phyloP scores from a whole-genome alignment of 73 alveolate genomes.

The Tetrahymena borealis region DNA sequence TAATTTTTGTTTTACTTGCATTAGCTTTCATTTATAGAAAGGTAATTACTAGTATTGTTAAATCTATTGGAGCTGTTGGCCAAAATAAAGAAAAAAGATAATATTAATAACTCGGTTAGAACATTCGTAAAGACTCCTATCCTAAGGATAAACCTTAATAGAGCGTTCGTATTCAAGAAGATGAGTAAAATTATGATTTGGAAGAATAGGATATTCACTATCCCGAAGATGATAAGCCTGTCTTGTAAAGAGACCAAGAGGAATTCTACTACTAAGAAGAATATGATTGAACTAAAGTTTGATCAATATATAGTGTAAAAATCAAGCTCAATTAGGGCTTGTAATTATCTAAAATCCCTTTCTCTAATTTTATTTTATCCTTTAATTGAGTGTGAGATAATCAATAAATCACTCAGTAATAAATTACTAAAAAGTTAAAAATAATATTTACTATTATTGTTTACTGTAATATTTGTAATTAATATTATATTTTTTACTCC shows the following conservation, averaged over 20 bases:
- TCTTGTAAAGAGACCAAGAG: not conserved
- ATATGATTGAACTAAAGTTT: not conserved
- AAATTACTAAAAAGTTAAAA: no score
- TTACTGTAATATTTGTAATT: no score
- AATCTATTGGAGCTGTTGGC: not conserved
- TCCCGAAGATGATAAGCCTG: not conserved
- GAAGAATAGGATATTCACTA: not conserved
- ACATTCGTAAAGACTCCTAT: not conserved
- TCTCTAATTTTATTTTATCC: no score
- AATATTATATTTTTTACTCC: no score
- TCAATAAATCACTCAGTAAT: no score
- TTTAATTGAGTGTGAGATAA: no score
- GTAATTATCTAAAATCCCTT: not conserved
- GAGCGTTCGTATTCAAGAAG: not conserved
- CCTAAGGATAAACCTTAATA: not conserved
- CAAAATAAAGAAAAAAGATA: not conserved
- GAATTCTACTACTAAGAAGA: not conserved
- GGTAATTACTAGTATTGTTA: not conserved
- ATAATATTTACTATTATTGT: no score
- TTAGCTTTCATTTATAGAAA: not conserved
- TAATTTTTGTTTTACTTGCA: not conserved
- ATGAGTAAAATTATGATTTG: not conserved
- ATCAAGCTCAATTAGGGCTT: not conserved
- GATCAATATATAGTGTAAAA: not conserved
- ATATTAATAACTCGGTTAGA: not conserved